A percentile compares a stretch with the other conserved stretches of the same genome.
These are phyloP conservation scores for Russula sp. DNA, from an alignment of 768 basidiomycete species.

Conservation along the genomic window DNA sequence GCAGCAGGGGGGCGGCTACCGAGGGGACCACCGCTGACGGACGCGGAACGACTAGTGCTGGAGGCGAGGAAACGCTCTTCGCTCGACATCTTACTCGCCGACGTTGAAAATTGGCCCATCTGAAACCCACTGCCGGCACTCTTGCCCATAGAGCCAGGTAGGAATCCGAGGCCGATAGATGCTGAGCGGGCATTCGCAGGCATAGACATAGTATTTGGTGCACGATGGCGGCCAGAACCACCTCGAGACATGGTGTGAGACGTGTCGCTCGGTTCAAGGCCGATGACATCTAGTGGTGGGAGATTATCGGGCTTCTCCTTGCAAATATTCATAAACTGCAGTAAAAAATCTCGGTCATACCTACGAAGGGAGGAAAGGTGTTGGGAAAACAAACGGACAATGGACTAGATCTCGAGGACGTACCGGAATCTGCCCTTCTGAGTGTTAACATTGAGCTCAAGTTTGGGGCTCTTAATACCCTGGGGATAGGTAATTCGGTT, in stretches of 20 bases:
- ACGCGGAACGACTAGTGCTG: slow-evolving; percentile 42
- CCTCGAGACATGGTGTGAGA: slow-evolving; percentile 48
- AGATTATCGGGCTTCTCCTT: slow-evolving; percentile 91
- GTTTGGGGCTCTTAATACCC: slow-evolving; percentile 70
- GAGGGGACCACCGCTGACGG: slow-evolving; percentile 48
- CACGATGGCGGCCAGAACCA: slow-evolving; percentile 56
- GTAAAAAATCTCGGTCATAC: slow-evolving; percentile 94
- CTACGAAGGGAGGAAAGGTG: slow-evolving; percentile 32
- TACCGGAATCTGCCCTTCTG: slow-evolving; percentile 88
- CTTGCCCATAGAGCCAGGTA: slow-evolving; percentile 32
- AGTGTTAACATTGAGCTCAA: slow-evolving; percentile 78
- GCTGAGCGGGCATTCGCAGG: slow-evolving; percentile 37
- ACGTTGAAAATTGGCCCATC: slow-evolving; percentile 67
- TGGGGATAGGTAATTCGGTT: slow-evolving; percentile 72
- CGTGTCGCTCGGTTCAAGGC: slow-evolving; percentile 67
- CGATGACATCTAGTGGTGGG: slow-evolving; percentile 84
- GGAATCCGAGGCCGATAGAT: slow-evolving; percentile 43
- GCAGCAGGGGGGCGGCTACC: slow-evolving; percentile 42
- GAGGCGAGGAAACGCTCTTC: slow-evolving; percentile 56
- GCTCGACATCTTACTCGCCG: slow-evolving; percentile 51
- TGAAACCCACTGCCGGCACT: slow-evolving; percentile 30
- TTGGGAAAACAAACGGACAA: not conserved
- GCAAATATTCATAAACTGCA: slow-evolving; percentile 94
- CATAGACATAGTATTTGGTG: slow-evolving; percentile 37
- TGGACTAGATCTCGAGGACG: slow-evolving; percentile 7